These are phyloP conservation scores for Asterophora parasitica DNA, from an alignment of 768 basidiomycete species.

Conservation along the genomic window DNA sequence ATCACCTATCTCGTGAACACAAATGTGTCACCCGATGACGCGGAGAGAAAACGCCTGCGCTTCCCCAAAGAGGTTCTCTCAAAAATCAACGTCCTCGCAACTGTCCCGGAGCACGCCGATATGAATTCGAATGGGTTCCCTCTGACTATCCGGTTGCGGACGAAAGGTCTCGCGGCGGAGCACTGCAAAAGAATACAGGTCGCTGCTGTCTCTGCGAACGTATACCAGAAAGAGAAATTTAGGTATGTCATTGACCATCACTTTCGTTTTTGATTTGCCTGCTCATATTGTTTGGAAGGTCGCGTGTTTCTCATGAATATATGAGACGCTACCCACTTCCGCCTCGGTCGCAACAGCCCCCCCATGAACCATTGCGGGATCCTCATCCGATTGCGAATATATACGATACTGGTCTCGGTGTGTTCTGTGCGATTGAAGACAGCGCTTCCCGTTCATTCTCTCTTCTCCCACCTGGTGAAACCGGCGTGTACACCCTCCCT, in stretches of 20 bases:
- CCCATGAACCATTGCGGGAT: constrained; percentile 48
- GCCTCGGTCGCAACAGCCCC: constrained; percentile 54
- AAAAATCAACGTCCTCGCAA: constrained; percentile 60
- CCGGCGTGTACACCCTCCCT: constrained; percentile 43
- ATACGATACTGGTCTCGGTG: constrained; percentile 42
- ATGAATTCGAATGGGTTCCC: constrained; percentile 45
- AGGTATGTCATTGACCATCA: constrained; percentile 39
- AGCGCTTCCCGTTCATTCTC: constrained; percentile 35
- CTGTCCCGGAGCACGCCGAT: constrained; percentile 52
- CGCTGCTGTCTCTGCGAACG: constrained; percentile 47
- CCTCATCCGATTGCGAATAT: constrained; percentile 52
- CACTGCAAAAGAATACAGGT: constrained; percentile 55
- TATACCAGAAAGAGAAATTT: constrained; percentile 63
- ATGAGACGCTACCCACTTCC: constrained; percentile 52
- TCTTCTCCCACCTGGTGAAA: constrained; percentile 43
- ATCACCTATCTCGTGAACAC: constrained; percentile 43
- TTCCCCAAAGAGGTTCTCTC: constrained; percentile 54
- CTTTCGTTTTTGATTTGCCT: background rate
- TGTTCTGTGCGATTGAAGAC: constrained; percentile 18
- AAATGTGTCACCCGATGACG: constrained; percentile 16
- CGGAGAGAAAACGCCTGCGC: constrained; percentile 15
- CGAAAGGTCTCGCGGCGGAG: constrained; percentile 41
- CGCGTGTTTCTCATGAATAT: constrained; percentile 36
- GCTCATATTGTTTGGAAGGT: constrained; percentile 27
- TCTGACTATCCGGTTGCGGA: constrained; percentile 56